A percentile compares a stretch with the other conserved stretches of the same genome.
phyloP scores from a whole-genome alignment of 495 filamentous ascomycete species.

The Tuber microsphaerosporum region DNA sequence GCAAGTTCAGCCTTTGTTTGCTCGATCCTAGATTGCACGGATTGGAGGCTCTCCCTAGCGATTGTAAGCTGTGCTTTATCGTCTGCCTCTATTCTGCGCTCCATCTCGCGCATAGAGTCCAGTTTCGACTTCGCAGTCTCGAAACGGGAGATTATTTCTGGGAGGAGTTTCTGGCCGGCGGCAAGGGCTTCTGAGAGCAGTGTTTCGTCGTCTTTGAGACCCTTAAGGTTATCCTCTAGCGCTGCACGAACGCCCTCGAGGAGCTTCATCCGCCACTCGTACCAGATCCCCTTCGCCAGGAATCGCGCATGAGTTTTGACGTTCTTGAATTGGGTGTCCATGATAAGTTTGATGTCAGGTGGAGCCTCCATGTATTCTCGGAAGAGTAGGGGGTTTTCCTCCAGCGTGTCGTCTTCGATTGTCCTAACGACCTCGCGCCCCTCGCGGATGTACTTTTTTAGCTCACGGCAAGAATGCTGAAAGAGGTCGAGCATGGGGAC shows the following conservation, averaged over 20 bases:
- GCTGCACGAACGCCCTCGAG: slow-evolving; percentile 75
- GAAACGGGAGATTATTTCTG: slow-evolving; percentile 53
- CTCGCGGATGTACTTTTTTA: slow-evolving; percentile 90
- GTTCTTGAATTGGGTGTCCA: slow-evolving; percentile 96
- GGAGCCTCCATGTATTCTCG: slow-evolving; percentile 82
- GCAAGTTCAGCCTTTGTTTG: slow-evolving; percentile 60
- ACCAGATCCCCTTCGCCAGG: slow-evolving; percentile 91
- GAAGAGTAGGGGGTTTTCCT: slow-evolving; percentile 85
- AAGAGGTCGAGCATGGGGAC: slow-evolving; percentile 89
- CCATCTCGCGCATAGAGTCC: slow-evolving; percentile 55
- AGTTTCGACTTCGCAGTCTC: slow-evolving; percentile 51
- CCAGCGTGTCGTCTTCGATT: slow-evolving; percentile 77
- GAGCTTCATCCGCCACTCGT: slow-evolving; percentile 91
- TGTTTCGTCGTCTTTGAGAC: slow-evolving; percentile 67
- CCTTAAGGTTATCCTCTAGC: slow-evolving; percentile 62
- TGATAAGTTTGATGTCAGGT: slow-evolving; percentile 69
- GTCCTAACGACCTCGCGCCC: slow-evolving; percentile 78
- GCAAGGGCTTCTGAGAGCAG: slow-evolving; percentile 60
- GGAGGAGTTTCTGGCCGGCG: slow-evolving; percentile 58
- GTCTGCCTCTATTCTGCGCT: slow-evolving; percentile 58
- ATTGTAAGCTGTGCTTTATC: slow-evolving; percentile 65
- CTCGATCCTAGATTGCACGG: slow-evolving; percentile 57
- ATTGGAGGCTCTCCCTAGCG: slow-evolving; percentile 68
- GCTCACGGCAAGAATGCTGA: slow-evolving; percentile 88
- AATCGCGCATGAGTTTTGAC: slow-evolving; percentile 86